phyloP scores from a whole-genome alignment of 2,329 filamentous ascomycete genomes.

The Pyrenophora tritici-repentis region DNA sequence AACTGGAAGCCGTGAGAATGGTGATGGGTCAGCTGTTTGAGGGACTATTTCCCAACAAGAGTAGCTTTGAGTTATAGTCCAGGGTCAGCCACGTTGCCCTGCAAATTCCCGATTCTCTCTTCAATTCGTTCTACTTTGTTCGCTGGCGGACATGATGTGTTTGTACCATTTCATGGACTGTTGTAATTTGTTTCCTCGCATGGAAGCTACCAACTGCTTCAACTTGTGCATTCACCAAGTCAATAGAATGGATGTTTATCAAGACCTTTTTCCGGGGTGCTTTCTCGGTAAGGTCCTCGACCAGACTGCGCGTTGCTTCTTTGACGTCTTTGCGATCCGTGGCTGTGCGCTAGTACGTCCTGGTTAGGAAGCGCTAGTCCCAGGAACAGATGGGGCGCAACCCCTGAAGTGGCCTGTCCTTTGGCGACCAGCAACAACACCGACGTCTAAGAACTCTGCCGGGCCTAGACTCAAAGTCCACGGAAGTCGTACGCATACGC shows the following conservation, averaged over 20 bases:
- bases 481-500: background rate
- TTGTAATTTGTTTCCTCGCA: no score
- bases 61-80: no score
- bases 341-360: conserved; percentile 1
- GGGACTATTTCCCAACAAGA: no score
- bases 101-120: no score
- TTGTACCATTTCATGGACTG: no score
- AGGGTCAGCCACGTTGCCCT: no score
- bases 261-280: no score
- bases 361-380: conserved; percentile 5
- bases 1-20: conserved; percentile 43
- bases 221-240: no score
- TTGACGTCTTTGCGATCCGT: conserved; percentile 4
- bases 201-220: no score
- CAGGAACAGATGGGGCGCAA: conserved; percentile 12
- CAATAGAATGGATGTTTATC: no score
- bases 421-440: conserved; percentile 14
- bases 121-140: no score
- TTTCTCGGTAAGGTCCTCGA: background rate
- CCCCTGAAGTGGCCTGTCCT: conserved; percentile 11
- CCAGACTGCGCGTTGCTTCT: background rate
- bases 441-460: background rate
- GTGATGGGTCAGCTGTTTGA: conserved; percentile 32
- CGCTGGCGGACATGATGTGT: no score
- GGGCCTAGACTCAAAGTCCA: background rate